Evolutionary conservation across 768 basidiomycete species (phyloP).

Genomic region (Lepiota brunneoincarnata): DNA sequence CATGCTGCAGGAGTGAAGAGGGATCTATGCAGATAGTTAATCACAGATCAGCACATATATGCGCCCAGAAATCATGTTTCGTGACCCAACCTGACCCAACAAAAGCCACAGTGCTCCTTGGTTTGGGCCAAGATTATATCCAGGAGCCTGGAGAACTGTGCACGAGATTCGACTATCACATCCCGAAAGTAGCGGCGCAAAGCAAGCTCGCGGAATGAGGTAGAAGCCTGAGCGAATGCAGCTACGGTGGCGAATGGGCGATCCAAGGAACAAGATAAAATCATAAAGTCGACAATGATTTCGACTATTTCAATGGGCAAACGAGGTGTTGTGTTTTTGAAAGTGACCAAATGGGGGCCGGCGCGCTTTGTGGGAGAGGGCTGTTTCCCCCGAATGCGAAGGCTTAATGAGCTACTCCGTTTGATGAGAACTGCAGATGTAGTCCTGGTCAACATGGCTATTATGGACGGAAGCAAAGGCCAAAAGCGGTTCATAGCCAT

Average conservation of each 20-base stretch:
- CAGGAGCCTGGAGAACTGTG: slow-evolving; percentile 10
- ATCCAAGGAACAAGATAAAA: slow-evolving; percentile 11
- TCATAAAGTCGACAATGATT: slow-evolving; percentile 17
- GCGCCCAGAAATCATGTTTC: background rate
- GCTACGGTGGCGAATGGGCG: slow-evolving; percentile 22
- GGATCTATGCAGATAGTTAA: slow-evolving; percentile 24
- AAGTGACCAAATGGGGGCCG: background rate
- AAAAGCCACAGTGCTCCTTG: slow-evolving; percentile 27
- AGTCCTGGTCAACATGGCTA: slow-evolving; percentile 3
- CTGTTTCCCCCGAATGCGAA: background rate
- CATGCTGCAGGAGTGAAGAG: slow-evolving; percentile 28
- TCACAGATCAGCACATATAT: slow-evolving; percentile 16
- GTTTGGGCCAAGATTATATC: slow-evolving; percentile 12
- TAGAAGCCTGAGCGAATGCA: slow-evolving; percentile 39
- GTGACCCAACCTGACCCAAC: slow-evolving; percentile 47
- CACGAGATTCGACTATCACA: slow-evolving; percentile 11
- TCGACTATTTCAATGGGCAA: slow-evolving; percentile 7
- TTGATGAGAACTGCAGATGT: background rate
- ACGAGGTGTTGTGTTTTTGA: background rate
- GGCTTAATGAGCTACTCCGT: slow-evolving; percentile 3
- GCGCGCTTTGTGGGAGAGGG: background rate
- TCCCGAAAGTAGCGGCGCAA: slow-evolving; percentile 36
- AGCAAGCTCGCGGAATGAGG: slow-evolving; percentile 38
- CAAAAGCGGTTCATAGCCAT: background rate
- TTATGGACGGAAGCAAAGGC: background rate